Percentiles rank a stretch among this genome's conserved stretches.
Conservation (phyloP, 805 yeast genomes). For the Starmerella stellata region DNA sequence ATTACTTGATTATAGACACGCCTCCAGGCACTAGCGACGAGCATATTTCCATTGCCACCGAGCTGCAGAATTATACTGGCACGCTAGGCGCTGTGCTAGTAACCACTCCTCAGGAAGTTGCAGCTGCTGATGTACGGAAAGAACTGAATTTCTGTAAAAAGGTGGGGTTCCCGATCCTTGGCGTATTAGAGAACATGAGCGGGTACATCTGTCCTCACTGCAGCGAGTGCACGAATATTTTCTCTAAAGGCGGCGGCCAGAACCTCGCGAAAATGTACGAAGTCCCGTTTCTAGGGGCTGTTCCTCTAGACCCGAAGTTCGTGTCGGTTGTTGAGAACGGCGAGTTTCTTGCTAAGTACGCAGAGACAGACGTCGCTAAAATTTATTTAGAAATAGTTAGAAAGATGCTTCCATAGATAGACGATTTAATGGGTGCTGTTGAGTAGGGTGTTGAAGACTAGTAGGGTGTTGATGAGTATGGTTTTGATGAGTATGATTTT, state of each 20-base stretch:
- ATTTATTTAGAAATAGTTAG: conserved; percentile 11
- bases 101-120: conserved; percentile 88
- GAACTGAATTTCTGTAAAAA: conserved; percentile 84
- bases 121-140: conserved; percentile 84
- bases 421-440: too few relatives aligned
- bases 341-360: conserved; percentile 21
- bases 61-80: conserved; percentile 34
- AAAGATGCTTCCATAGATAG: too few relatives aligned
- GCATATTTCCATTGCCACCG: conserved; percentile 92
- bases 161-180: conserved; percentile 62
- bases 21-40: conserved; percentile 99
- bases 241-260: conserved; percentile 84
- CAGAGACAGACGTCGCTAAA: conserved; percentile 25
- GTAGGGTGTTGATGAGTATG: too few relatives aligned
- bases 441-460: too few relatives aligned
- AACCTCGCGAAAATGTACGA: conserved; percentile 42
- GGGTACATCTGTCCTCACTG: conserved; percentile 94
- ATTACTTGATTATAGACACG: conserved; percentile 76
- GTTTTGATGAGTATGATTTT: too few relatives aligned
- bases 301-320: conserved; percentile 87
- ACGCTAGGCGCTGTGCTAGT: conserved; percentile 91
- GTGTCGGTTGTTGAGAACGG: conserved; percentile 70
- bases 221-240: conserved; percentile 69
- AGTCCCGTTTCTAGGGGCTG: conserved; percentile 59
- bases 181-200: conserved; percentile 89